Base-by-base conservation (phyloP, 176 grass and related monocot species). In the Oryza longistaminata region DNA sequence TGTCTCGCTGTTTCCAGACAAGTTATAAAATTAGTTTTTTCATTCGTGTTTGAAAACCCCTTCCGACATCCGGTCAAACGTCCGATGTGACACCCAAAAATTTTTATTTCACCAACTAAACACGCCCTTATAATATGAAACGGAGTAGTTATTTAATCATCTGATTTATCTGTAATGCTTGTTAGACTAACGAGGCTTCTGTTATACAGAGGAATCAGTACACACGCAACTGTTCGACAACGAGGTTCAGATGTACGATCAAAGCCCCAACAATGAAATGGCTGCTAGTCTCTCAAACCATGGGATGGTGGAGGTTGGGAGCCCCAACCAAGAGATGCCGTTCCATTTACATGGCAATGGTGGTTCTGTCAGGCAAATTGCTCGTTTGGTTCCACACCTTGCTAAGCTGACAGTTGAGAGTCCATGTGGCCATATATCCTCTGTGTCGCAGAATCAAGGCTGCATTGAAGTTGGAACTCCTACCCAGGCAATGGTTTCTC, bases 171-270 rank as follows among this genome's bases (percentile, higher is more conserved):
- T 27, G 35, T 37, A 6, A 37, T 6, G 35, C 35, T 37, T 37
- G 5, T 37, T 6, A 37, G 35, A 55, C 40, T 84, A 61, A 68
- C 3, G 31, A 53, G 7, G 70, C 6, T 49, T 40, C 37, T 70
- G 45, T 84, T 42, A 9, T 37, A 12, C 81, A 88, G 87, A 84
- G 70, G 81, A 84, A 40, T 84, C 81, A 11, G 29, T 85, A 8
- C 75, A 82, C 2, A 48, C 70, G 7, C 48, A 70, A 15, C 16
- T 46, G 17, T 29, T 85, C 69, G 6, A 74, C 3, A 62, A 78
- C 6, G 21, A n/a, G 19, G 10, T 13, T 60, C 72, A 40, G 24
- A 70, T 77, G 55, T 79, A 71, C 21, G 66, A 82, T 64, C 79
- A 71, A 66, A 76, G 85, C 25, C 74, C 29, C 15, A 42, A 74